phyloP scores from a whole-genome alignment of 2,329 filamentous ascomycete genomes.

The Teratosphaeria viscida region DNA sequence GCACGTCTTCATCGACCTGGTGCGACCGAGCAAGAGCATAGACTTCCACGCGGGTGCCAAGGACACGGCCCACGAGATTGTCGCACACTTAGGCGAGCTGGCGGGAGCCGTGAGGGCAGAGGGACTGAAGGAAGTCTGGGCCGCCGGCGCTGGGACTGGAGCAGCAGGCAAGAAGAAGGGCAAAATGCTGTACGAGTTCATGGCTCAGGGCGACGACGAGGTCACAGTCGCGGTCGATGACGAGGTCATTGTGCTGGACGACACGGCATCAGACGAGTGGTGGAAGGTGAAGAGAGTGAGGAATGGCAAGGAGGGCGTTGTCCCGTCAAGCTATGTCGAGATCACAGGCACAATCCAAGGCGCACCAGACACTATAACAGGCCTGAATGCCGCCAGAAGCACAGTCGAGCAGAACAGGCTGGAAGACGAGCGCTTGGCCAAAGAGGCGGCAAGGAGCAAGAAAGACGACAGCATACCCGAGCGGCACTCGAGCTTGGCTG shows the following conservation, averaged over 20 bases:
- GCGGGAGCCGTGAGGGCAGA: constrained; percentile 78
- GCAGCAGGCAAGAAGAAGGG: constrained; percentile 62
- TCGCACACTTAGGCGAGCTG: constrained; percentile 75
- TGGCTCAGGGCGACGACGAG: constrained; percentile 92
- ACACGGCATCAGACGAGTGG: constrained; percentile 92
- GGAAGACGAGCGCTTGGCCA: constrained; percentile 76
- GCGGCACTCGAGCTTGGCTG: constrained; percentile 67
- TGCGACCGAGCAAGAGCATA: constrained; percentile 83
- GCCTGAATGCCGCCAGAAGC: constrained; percentile 52
- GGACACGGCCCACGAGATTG: constrained; percentile 91
- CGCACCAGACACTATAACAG: constrained; percentile 38
- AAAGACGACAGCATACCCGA: constrained; percentile 56
- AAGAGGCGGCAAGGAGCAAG: constrained; percentile 59
- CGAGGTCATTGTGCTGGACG: constrained; percentile 82
- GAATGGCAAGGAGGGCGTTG: constrained; percentile 89
- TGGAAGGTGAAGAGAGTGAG: constrained; percentile 88
- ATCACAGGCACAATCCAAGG: constrained; percentile 58
- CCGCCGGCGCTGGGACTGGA: constrained; percentile 58
- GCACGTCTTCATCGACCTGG: constrained; percentile 89
- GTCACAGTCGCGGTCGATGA: constrained; percentile 84
- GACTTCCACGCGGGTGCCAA: constrained; percentile 97
- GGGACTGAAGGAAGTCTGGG: constrained; percentile 72
- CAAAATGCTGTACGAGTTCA: constrained; percentile 85
- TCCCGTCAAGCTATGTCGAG: constrained; percentile 93
- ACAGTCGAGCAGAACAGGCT: constrained; percentile 64